Conservation (phyloP, 495 filamentous ascomycete species). For the Penicillium bialowiezense region DNA sequence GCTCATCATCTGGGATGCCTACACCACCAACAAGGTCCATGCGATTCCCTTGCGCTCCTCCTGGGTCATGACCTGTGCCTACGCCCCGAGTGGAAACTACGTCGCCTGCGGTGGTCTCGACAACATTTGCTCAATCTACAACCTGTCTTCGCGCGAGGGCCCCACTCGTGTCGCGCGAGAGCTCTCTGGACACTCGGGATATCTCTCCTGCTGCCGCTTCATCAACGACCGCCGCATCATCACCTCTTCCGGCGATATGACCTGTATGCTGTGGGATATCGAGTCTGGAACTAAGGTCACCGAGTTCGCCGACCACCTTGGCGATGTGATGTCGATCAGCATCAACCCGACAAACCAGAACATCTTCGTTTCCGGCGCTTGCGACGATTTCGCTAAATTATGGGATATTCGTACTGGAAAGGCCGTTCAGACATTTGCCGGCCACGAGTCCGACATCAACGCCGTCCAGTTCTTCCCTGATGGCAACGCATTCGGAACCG, state of each 20-base stretch:
- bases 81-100: slow-evolving; percentile 96
- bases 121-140: slow-evolving; percentile 99
- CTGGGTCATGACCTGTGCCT: slow-evolving; percentile 99
- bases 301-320: slow-evolving; percentile 97
- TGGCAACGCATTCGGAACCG: slow-evolving; percentile 96
- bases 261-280: slow-evolving; percentile 99
- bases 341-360: slow-evolving; percentile 99
- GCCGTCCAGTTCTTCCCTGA: slow-evolving; percentile 99
- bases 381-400: slow-evolving; percentile 96
- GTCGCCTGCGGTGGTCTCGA: slow-evolving; percentile 97
- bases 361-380: slow-evolving; percentile 93
- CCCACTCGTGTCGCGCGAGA: slow-evolving; percentile 95
- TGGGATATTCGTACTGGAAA: slow-evolving; percentile 99
- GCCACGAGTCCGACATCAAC: slow-evolving; percentile 98
- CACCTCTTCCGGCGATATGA: slow-evolving; percentile 99
- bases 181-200: slow-evolving; percentile 94
- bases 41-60: slow-evolving; percentile 97
- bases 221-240: slow-evolving; percentile 98
- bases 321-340: slow-evolving; percentile 99
- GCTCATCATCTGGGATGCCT: slow-evolving; percentile 99
- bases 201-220: slow-evolving; percentile 97
- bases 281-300: slow-evolving; percentile 96
- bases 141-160: slow-evolving; percentile 92
- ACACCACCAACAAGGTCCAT: slow-evolving; percentile 99
- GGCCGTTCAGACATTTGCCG: slow-evolving; percentile 96